These are phyloP conservation scores for Cytospora mali DNA, from an alignment of 2,329 filamentous ascomycete genomes.

Conservation along the genomic window DNA sequence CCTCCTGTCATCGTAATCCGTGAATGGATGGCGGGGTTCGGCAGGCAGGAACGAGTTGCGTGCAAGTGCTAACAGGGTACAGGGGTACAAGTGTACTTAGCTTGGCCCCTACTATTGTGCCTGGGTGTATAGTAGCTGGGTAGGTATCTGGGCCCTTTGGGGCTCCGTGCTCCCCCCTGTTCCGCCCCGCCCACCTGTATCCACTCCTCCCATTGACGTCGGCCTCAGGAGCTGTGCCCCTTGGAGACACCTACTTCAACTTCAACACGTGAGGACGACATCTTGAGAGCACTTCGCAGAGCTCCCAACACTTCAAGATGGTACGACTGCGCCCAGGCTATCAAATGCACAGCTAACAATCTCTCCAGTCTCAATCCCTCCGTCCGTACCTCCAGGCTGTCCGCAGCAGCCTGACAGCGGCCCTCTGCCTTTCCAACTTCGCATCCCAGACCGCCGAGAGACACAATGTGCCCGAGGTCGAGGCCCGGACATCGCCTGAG, in stretches of 20 bases:
- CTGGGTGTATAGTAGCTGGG: background rate
- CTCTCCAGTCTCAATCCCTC: conserved; percentile 82
- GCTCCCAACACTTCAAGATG: conserved; percentile 18
- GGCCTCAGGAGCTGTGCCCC: conserved; percentile 19
- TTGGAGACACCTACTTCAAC: conserved; percentile 18
- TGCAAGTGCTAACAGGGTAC: conserved; percentile 8
- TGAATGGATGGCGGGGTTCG: background rate
- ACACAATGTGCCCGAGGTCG: conserved; percentile 97
- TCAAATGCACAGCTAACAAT: conserved; percentile 31
- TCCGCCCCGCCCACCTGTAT: conserved; percentile 12
- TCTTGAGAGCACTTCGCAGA: conserved; percentile 19
- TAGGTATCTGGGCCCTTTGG: conserved; percentile 18
- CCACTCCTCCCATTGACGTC: conserved; percentile 15
- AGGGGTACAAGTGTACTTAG: conserved; percentile 12
- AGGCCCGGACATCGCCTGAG: conserved; percentile 90
- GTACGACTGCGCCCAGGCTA: background rate
- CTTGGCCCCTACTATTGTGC: too few relatives aligned
- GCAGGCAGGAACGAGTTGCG: background rate
- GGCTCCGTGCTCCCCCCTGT: background rate
- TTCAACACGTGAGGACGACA: conserved; percentile 20
- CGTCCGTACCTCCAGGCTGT: conserved; percentile 96
- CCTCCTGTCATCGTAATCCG: conserved; percentile 25
- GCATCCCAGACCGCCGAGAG: conserved; percentile 94
- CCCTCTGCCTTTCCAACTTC: conserved; percentile 94
- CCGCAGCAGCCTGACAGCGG: conserved; percentile 89